Base-by-base conservation (phyloP, 2,329 filamentous ascomycete species). In the Neonectria coccinea region DNA sequence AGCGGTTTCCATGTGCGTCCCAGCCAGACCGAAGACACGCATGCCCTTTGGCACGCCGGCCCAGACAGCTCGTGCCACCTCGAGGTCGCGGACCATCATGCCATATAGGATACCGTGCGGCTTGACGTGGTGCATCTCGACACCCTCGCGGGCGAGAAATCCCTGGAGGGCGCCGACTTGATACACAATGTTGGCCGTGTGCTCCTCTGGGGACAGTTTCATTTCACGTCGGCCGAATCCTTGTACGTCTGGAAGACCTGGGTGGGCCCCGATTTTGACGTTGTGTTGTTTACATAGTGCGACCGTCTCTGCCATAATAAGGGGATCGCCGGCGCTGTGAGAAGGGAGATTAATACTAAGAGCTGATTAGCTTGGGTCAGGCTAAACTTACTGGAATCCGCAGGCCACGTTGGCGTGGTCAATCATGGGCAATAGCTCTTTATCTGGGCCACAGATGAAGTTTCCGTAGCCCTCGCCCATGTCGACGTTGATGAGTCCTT, bases 331-430 rank as follows among this genome's bases (percentile, higher is more conserved):
- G 14, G 64, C 66, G 39, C 65, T 68, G 18, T 20, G 2, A 2
- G 39, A 9, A 42, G 8, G 9, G 39, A 42, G 31, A 18, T 33
- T 5, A 56, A 33, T 9, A 25, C 18, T 11, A 20, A 11, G 12
- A 10, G 25, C 2, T 4, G 12, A 2, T 20, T 2, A 4, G 29
- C 25, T 18, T 14, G 10, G 9, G n/a, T 33, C 18, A 3, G 11
- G 3, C 7, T 14, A 2, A n/a, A 64, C 69, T 67, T 55, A 70
- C 71, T 88, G 86, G 65, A 87, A 86, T 9, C 85, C 85, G 68
- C 86, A 89, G 12, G 87, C 87, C 10, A 89, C 75, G 69, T 89
- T 89, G 39, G 87, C 87, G 73, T 86, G 82, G 70, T 89, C 86
- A 66, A 89, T 87, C 62, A 88, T 76, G 4, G 86, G 86, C 42